Evolutionary conservation across 2,329 filamentous ascomycete species (phyloP).

Genomic region (Colletotrichum costaricense): DNA sequence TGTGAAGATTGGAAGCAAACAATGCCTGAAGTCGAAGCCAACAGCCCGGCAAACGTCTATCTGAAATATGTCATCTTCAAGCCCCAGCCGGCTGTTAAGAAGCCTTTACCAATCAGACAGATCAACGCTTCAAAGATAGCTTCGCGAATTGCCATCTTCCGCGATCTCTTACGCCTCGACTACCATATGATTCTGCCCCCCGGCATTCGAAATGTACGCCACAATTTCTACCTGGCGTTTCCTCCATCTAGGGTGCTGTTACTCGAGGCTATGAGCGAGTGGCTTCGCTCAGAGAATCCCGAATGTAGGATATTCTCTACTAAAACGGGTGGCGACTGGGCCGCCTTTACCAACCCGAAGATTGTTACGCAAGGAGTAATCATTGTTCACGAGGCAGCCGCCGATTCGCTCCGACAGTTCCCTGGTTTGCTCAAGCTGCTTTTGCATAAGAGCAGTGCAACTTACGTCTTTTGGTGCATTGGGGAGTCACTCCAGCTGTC

Average conservation of each 20-base stretch:
- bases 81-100: constrained; percentile 35
- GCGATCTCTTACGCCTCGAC: constrained; percentile 45
- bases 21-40: constrained; percentile 34
- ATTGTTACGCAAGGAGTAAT: constrained; percentile 44
- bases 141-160: constrained; percentile 36
- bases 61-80: constrained; percentile 54
- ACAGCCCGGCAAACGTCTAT: constrained; percentile 21
- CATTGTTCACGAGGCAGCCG: constrained; percentile 58
- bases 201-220: constrained; percentile 35
- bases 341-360: constrained; percentile 49
- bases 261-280: constrained; percentile 53
- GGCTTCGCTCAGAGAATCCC: constrained; percentile 54
- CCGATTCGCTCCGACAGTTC: constrained; percentile 52
- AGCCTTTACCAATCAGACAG: constrained; percentile 8
- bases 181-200: constrained; percentile 44
- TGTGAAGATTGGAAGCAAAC: constrained; percentile 48
- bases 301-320: constrained; percentile 56
- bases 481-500: constrained; percentile 45
- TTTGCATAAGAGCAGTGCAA: constrained; percentile 37
- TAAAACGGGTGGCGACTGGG: constrained; percentile 58
- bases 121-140: not conserved
- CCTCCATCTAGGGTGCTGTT: constrained; percentile 50
- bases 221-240: constrained; percentile 62
- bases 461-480: constrained; percentile 54
- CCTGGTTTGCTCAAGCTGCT: constrained; percentile 51